Base-by-base conservation (phyloP, 768 basidiomycete genomes). In the Russula brevipes region DNA sequence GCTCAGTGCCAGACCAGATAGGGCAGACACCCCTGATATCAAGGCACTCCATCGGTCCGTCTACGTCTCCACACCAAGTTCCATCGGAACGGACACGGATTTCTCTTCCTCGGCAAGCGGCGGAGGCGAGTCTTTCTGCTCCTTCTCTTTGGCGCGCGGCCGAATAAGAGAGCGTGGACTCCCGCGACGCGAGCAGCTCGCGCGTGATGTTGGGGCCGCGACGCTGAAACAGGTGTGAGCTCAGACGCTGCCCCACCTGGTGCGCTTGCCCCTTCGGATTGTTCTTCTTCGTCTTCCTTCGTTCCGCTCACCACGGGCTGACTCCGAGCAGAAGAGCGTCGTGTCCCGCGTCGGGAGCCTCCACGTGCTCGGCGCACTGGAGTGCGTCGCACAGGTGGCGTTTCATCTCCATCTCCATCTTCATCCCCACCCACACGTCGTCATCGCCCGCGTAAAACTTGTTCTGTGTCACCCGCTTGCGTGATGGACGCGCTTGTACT, bases 371-470 rank as follows among this genome's bases (percentile, higher is more conserved):
- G 69, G 12, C 76, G 74, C n/a, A 73, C 54, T 3, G 71, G 64
- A n/a, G 72, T 73, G 41, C 71, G 63, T 30, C 42, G 46, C 1
- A 72, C 57, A 24, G 72, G 24, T 24, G 24, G 61, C 36, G 64
- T 60, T 5, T 66, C 67, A 33, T 79, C 76, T 2, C 67, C 73
- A 6, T 19, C 52, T 1, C 16, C 17, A 4, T 76, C 69, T 49
- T 24, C 24, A 24, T 24, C 24, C 24, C 70, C 76, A 61, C 91
- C 89, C 19, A 82, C 50, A 73, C 69, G 56, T 80, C 77, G 42
- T 70, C 76, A 62, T 91, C 89, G 24, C 83, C 78, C 51, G 90
- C 89, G 70, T 80, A 94, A 66, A 79, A 89, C 66, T 91, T 89
- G 67, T 87, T 89, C 66, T 81, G 75, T 3, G 81, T 78, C 36